Evolutionary conservation across 257 asterid species (phyloP).

Genomic region (Voacanga thouarsii): DNA sequence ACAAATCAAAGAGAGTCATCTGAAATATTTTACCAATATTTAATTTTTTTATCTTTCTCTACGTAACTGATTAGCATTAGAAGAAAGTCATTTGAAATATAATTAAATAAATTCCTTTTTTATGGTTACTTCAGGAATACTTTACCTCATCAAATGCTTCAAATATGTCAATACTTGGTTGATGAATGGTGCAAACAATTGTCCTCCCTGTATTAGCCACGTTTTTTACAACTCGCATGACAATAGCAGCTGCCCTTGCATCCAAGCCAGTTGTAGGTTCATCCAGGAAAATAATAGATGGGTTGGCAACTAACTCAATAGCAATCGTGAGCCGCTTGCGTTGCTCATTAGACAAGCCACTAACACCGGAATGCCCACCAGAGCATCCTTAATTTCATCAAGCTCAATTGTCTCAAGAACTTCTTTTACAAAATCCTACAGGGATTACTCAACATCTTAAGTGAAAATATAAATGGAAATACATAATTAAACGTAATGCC

Average conservation of each 20-base stretch:
- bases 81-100: too few relatives aligned
- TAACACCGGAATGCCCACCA: constrained; percentile 55
- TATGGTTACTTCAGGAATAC: background rate
- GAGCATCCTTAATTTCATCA: constrained; percentile 43
- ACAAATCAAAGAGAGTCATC: too few relatives aligned
- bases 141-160: constrained; percentile 48
- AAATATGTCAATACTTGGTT: constrained; percentile 60
- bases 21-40: too few relatives aligned
- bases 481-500: background rate
- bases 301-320: constrained; percentile 63
- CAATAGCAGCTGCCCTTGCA: constrained; percentile 63
- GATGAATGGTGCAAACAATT: constrained; percentile 60
- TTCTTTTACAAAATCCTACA: constrained; percentile 55
- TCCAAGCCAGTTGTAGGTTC: constrained; percentile 67
- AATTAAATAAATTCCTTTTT: too few relatives aligned
- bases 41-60: too few relatives aligned
- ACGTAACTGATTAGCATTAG: too few relatives aligned
- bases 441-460: background rate
- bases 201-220: constrained; percentile 60
- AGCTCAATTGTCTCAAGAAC: constrained; percentile 63
- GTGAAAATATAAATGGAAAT: background rate
- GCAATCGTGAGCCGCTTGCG: constrained; percentile 58
- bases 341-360: constrained; percentile 63
- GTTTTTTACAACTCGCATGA: constrained; percentile 55
- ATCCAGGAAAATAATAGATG: constrained; percentile 57